Percentiles rank a stretch among this genome's conserved stretches.
These are phyloP conservation scores for Cladosporium halotolerans DNA, from an alignment of 2,329 filamentous ascomycete genomes.

Conservation along the genomic window DNA sequence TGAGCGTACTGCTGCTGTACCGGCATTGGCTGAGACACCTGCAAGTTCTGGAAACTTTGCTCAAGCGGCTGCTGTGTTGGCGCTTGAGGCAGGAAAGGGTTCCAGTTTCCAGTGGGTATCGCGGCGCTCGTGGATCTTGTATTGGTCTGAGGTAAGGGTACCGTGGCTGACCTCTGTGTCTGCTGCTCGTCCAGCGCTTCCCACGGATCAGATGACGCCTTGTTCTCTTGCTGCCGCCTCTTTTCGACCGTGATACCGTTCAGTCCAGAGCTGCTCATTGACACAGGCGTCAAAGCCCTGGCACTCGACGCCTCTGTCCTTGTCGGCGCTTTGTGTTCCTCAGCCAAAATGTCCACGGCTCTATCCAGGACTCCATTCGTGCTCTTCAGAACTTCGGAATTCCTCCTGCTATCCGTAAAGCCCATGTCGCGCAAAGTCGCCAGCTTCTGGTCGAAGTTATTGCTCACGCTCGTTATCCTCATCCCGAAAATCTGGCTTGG, in stretches of 20 bases:
- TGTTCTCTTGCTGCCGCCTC: slow-evolving; percentile 21
- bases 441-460: slow-evolving; percentile 71
- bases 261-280: slow-evolving; percentile 40
- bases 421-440: slow-evolving; percentile 80
- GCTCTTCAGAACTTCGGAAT: slow-evolving; percentile 72
- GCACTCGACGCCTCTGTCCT: slow-evolving; percentile 18
- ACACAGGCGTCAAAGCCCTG: slow-evolving; percentile 32
- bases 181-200: slow-evolving; percentile 34
- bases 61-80: slow-evolving; percentile 30
- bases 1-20: slow-evolving; percentile 13
- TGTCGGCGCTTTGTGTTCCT: slow-evolving; percentile 48
- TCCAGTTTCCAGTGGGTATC: slow-evolving; percentile 46
- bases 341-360: slow-evolving; percentile 78
- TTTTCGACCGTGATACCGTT: slow-evolving; percentile 42
- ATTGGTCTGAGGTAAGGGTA: slow-evolving; percentile 23
- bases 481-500: slow-evolving; percentile 36
- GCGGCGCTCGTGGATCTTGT: slow-evolving; percentile 29
- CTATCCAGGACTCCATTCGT: slow-evolving; percentile 79
- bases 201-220: slow-evolving; percentile 34
- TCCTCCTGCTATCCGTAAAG: slow-evolving; percentile 76
- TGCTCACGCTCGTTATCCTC: slow-evolving; percentile 47
- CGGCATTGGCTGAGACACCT: slow-evolving; percentile 44
- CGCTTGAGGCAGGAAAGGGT: slow-evolving; percentile 58
- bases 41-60: slow-evolving; percentile 61
- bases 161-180: slow-evolving; percentile 23